Evolutionary conservation across 179 eudicot species (phyloP).

Genomic region (Spinacia oleracea): DNA sequence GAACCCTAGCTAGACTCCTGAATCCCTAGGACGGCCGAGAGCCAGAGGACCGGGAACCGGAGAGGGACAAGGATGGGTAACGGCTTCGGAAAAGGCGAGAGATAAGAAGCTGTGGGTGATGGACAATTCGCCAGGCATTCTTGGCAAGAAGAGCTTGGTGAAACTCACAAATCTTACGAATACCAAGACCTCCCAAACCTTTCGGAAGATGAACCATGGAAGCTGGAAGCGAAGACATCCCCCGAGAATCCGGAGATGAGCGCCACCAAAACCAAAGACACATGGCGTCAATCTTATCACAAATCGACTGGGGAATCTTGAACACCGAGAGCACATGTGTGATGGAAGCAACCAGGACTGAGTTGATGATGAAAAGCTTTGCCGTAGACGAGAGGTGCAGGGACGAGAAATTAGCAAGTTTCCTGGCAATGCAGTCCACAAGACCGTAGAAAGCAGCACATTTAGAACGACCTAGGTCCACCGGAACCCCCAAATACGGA

Average conservation of each 20-base stretch:
- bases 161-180: background rate
- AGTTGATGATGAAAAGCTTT: too few species aligned
- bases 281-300: background rate
- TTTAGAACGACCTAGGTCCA: too few species aligned
- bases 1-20: background rate
- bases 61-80: background rate
- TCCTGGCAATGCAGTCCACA: too few species aligned
- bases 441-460: too few species aligned
- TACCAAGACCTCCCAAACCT: background rate
- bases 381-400: too few species aligned
- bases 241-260: background rate
- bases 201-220: background rate
- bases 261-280: background rate
- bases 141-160: background rate
- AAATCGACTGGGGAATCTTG: too few species aligned
- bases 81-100: background rate
- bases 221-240: background rate
- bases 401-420: too few species aligned
- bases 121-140: too few species aligned
- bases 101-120: background rate
- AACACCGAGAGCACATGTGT: too few species aligned
- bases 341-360: too few species aligned
- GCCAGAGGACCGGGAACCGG: fast-evolving
- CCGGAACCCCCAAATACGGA: too few species aligned
- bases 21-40: background rate